Conservation (phyloP, 2,329 filamentous ascomycete species). For the Fusarium avenaceum region DNA sequence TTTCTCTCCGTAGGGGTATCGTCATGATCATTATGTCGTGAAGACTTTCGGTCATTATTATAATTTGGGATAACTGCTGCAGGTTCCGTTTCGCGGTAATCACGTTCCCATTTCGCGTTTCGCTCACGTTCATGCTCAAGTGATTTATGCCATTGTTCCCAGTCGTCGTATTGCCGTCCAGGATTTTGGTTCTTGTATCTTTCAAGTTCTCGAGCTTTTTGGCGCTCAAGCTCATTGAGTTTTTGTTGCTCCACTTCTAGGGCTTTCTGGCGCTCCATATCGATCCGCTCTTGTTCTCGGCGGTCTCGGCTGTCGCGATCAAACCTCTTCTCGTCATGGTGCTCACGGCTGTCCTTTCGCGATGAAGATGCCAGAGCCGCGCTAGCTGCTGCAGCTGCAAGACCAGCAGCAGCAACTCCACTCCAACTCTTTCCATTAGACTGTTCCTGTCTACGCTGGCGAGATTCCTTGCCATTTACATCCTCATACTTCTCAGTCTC, state of each 20-base stretch:
- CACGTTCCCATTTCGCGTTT: conserved; percentile 40
- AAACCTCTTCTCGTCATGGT: conserved; percentile 40
- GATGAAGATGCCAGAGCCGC: conserved; percentile 49
- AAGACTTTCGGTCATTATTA: conserved; percentile 51
- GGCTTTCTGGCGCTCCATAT: conserved; percentile 40
- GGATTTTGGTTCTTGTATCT: conserved; percentile 21
- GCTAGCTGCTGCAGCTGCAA: conserved; percentile 64
- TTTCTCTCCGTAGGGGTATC: conserved; percentile 49
- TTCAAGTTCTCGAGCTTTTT: conserved; percentile 31
- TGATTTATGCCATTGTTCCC: conserved; percentile 35
- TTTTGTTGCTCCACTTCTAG: conserved; percentile 36
- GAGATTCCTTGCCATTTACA: conserved; percentile 54
- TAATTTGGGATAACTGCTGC: conserved; percentile 50
- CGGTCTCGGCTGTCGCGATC: conserved; percentile 35
- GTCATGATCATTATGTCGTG: conserved; percentile 53
- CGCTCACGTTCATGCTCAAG: conserved; percentile 36
- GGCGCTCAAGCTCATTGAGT: conserved; percentile 42
- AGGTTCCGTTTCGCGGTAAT: conserved; percentile 50
- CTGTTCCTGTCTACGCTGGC: conserved; percentile 52
- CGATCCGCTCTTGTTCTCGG: conserved; percentile 37
- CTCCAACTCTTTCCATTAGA: conserved; percentile 58
- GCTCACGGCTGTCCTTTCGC: conserved; percentile 36
- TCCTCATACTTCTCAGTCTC: conserved; percentile 62
- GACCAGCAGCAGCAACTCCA: conserved; percentile 62
- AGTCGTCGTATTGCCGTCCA: conserved; percentile 9